Evolutionary conservation across 176 grass and related monocot genomes (phyloP).

Genomic region (Phoenix dactylifera): DNA sequence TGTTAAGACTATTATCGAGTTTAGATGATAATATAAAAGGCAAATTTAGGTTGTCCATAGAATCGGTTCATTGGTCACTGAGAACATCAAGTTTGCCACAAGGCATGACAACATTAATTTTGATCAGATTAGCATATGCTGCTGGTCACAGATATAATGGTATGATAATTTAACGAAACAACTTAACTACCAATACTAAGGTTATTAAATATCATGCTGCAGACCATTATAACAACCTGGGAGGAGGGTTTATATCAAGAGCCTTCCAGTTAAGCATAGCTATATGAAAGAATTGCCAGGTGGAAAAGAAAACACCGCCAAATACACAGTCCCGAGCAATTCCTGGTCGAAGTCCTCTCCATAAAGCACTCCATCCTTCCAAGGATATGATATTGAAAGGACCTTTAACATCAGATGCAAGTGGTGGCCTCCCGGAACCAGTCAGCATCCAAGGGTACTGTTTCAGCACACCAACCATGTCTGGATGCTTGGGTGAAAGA

Average conservation of each 20-base stretch:
- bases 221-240: conserved; percentile 35
- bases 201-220: background rate
- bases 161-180: no score
- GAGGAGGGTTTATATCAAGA: conserved; percentile 65
- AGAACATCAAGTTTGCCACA: no score
- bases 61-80: no score
- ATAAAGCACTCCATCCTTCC: conserved; percentile 87
- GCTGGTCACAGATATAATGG: no score
- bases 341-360: conserved; percentile 76
- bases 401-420: conserved; percentile 69
- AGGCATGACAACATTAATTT: no score
- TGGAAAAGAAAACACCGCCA: conserved; percentile 85
- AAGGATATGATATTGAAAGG: conserved; percentile 57
- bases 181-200: no score
- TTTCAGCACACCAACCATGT: conserved; percentile 64
- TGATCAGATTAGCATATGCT: no score
- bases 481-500: conserved; percentile 52
- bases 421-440: conserved; percentile 66
- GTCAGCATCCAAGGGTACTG: conserved; percentile 89
- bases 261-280: conserved; percentile 75
- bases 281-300: conserved; percentile 81
- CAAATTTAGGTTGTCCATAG: no score
- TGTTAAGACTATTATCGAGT: no score
- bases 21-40: no score
- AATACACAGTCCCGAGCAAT: conserved; percentile 73